These are phyloP conservation scores for Mangifera indica DNA, from an alignment of 345 rosid genomes.

Conservation along the genomic window DNA sequence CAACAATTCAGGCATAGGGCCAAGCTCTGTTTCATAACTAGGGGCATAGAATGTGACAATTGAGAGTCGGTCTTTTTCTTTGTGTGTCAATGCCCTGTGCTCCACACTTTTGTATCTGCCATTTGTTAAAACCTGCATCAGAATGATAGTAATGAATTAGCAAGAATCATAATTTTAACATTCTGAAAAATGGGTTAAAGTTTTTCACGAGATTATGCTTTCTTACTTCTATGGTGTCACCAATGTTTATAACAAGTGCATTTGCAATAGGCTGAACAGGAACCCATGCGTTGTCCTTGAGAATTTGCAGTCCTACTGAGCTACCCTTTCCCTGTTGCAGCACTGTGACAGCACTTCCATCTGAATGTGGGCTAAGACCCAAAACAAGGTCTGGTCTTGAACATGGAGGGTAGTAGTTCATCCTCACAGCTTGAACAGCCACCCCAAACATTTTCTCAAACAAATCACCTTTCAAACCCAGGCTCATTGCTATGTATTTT, in stretches of 20 bases:
- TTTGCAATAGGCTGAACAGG: constrained; percentile 62
- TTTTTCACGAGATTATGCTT: not conserved
- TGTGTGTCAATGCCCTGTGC: constrained; percentile 84
- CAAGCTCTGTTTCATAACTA: constrained; percentile 77
- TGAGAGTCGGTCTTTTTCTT: constrained; percentile 75
- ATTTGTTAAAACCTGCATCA: constrained; percentile 72
- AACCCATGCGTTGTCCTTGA: constrained; percentile 67
- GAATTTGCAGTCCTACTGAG: constrained; percentile 79
- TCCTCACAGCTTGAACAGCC: constrained; percentile 90
- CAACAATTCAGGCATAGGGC: constrained; percentile 73
- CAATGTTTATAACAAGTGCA: constrained; percentile 82
- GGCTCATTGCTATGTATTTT: constrained; percentile 54
- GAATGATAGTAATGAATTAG: not conserved
- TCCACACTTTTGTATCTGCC: constrained; percentile 96
- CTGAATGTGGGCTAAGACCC: constrained; percentile 96
- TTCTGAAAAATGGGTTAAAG: not conserved
- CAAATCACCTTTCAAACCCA: constrained; percentile 51
- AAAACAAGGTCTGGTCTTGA: constrained; percentile 92
- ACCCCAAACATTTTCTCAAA: constrained; percentile 79
- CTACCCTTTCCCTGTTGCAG: constrained; percentile 72
- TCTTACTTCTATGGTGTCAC: constrained; percentile 81
- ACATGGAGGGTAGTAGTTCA: constrained; percentile 97
- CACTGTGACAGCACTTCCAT: constrained; percentile 95
- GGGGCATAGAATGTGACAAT: constrained; percentile 96
- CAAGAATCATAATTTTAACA: not conserved